Conservation (phyloP, 176 grass and related monocot genomes). For the Stipa capillata region DNA sequence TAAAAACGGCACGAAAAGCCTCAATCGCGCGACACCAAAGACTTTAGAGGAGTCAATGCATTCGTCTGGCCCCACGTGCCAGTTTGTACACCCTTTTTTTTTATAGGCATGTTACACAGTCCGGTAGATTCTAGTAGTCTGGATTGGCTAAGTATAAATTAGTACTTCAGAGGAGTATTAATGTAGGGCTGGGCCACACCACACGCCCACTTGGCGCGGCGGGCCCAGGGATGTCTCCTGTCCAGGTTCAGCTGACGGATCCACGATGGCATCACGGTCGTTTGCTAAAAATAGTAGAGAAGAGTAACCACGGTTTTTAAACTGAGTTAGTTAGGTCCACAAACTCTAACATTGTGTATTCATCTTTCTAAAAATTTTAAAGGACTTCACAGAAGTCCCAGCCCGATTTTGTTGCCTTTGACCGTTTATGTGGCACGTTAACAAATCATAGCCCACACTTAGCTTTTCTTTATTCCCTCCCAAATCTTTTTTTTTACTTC, state of each 20-base stretch:
- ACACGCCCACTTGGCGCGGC: conserved; percentile 17
- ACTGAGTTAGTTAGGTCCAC: too few species aligned
- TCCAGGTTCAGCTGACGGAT: conserved; percentile 38
- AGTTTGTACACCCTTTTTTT: background rate
- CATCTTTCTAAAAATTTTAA: too few species aligned
- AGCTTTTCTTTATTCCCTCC: too few species aligned
- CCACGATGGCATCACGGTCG: conserved; percentile 7
- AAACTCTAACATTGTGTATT: too few species aligned
- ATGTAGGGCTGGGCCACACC: background rate
- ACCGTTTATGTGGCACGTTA: too few species aligned
- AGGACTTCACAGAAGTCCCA: too few species aligned
- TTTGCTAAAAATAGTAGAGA: conserved; percentile 7
- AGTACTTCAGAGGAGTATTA: conserved; percentile 38
- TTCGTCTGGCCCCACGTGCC: background rate
- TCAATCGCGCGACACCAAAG: background rate
- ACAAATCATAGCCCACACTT: too few species aligned
- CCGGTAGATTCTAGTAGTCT: background rate
- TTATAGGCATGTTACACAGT: background rate
- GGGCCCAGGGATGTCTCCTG: background rate
- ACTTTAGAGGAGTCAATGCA: background rate
- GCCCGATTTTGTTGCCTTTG: too few species aligned
- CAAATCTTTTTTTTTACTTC: too few species aligned
- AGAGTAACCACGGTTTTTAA: too few species aligned
- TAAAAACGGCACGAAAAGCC: background rate
- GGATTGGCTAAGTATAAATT: background rate